Base-by-base conservation (phyloP, 257 asterid genomes). In the Lavandula angustifolia region DNA sequence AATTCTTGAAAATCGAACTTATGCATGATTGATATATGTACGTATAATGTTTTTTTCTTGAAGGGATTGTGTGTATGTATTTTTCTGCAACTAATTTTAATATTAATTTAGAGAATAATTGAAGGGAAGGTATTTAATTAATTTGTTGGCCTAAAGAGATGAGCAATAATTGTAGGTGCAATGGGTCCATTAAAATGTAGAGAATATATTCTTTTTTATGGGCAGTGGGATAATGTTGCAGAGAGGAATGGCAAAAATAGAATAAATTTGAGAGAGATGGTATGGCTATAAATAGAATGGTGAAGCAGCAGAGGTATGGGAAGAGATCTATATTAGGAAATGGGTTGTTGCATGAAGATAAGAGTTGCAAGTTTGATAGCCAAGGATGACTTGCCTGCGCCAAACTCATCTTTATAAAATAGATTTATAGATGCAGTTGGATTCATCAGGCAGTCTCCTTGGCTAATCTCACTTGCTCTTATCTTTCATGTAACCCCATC, bases 361-460 rank as follows among this genome's bases (percentile, higher is more conserved):
- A 51, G 80, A 70, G 80, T 42, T 6, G 27, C 12, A 64, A 61
- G 43, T 73, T 73, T 70, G 79, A 54, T 73, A 78, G 82, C 82
- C 82, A 78, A 78, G 82, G 79, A 78, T 78, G 82, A 73, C 76
- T 73, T 78, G 82, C 82, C 82, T 70, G 79, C 14, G 43, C 64
- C 66, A 18, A 5, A 51, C 17, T 60, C 27, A 52, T 7, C 1
- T 1, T 10, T 29, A 1, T 7, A 5, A 2, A 33, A 37, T 37
- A 5, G 42, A 37, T 33, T 38, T 48, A 12, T 48, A 12, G 58
- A 47, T 48, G 33, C 54, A 63, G 71, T 68, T 63, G 65, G 75
- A 12, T 37, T 7, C 3, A 22, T 22, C 56, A 52, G 79, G 82
- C 79, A 55, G 75, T 78, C 79, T 78, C 75, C 79, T 73, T 73